A percentile compares a stretch with the other conserved stretches of the same genome.
Evolutionary conservation across 2,329 filamentous ascomycete genomes (phyloP).

Genomic region (Ascochyta koolunga): DNA sequence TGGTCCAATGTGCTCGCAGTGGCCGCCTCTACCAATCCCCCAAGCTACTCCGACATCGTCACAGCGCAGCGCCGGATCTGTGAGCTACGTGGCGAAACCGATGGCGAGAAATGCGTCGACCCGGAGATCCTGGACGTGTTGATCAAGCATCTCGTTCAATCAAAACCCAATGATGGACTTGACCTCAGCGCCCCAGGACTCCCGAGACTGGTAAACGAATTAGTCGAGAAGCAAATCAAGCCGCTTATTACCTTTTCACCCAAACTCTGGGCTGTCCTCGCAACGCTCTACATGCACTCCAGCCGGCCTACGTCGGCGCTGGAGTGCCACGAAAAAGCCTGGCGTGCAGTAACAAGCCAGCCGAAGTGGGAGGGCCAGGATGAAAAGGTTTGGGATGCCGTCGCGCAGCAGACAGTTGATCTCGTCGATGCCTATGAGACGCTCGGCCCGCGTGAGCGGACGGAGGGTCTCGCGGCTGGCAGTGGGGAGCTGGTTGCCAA

Average conservation of each 20-base stretch:
- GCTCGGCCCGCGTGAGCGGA: conserved; percentile 59
- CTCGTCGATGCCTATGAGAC: conserved; percentile 84
- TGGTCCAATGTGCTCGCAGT: conserved; percentile 97
- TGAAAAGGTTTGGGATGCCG: conserved; percentile 69
- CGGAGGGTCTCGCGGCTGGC: conserved; percentile 58
- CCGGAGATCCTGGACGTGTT: conserved; percentile 72
- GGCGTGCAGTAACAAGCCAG: conserved; percentile 71
- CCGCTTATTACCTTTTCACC: conserved; percentile 84
- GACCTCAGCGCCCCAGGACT: conserved; percentile 55
- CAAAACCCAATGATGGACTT: conserved; percentile 39
- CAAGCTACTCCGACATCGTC: conserved; percentile 76
- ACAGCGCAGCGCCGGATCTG: conserved; percentile 77
- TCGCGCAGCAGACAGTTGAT: conserved; percentile 80
- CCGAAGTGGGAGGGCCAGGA: conserved; percentile 63
- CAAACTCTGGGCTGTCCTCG: conserved; percentile 77
- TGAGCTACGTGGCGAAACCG: conserved; percentile 68
- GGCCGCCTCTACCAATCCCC: conserved; percentile 76
- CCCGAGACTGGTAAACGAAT: conserved; percentile 67
- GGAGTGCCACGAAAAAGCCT: conserved; percentile 86
- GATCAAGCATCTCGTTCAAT: conserved; percentile 69
- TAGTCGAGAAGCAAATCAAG: conserved; percentile 76
- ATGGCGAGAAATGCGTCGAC: conserved; percentile 81
- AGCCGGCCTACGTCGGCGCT: conserved; percentile 73
- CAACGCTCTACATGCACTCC: conserved; percentile 75
- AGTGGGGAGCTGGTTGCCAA: conserved; percentile 69